Conservation (phyloP, 2,329 filamentous ascomycete genomes). For the Blumeriella jaapii region DNA sequence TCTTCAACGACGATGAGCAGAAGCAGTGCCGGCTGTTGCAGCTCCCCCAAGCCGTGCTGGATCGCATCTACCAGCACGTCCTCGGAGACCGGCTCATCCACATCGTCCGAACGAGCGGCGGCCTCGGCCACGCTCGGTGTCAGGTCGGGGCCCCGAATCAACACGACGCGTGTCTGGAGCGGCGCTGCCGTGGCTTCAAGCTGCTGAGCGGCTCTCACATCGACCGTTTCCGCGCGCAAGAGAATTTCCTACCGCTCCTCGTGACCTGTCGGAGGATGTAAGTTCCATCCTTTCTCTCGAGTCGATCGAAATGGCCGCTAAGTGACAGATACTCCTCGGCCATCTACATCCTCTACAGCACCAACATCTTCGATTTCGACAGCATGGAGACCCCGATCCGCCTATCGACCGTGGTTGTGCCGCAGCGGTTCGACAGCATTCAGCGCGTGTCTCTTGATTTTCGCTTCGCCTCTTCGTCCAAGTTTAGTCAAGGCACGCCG, state of each 20-base stretch:
- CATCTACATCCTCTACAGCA: constrained; percentile 17
- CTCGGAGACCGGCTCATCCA: constrained; percentile 12
- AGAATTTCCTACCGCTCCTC: constrained; percentile 10
- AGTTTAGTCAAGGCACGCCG: constrained; percentile 8
- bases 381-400: constrained; percentile 15
- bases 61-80: constrained; percentile 13
- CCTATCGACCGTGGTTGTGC: constrained; percentile 15
- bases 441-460: constrained; percentile 14
- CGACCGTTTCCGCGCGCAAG: constrained; percentile 1
- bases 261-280: constrained; percentile 19
- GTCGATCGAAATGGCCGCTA: neutral
- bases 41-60: constrained; percentile 8
- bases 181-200: constrained; percentile 13
- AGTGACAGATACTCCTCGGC: constrained; percentile 17
- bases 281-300: neutral
- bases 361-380: constrained; percentile 21
- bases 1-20: constrained; percentile 4
- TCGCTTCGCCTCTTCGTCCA: constrained; percentile 9
- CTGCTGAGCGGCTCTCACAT: constrained; percentile 10
- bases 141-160: neutral
- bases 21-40: constrained; percentile 8
- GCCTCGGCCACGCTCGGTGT: constrained; percentile 12
- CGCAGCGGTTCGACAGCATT: constrained; percentile 19
- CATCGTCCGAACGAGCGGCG: constrained; percentile 8
- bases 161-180: constrained; percentile 8